phyloP scores from a whole-genome alignment of 1,284 basidiomycete genomes.

The Pyrrhoderma lamaoense region DNA sequence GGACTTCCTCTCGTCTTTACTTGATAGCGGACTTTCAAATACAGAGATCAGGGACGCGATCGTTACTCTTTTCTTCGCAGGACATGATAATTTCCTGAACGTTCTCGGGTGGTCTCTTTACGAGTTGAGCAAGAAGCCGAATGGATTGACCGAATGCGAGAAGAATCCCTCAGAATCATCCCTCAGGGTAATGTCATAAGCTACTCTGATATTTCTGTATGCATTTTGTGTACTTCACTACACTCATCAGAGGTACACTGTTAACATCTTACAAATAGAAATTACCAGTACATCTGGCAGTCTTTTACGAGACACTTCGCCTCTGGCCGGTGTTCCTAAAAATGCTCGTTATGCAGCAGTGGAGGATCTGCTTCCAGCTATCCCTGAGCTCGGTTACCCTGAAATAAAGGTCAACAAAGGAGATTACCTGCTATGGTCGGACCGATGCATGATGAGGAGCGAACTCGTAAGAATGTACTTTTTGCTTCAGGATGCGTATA shows the following conservation, averaged over 20 bases:
- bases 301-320: slow-evolving; percentile 24
- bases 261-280: slow-evolving; percentile 9
- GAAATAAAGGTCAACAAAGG: slow-evolving; percentile 21
- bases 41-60: slow-evolving; percentile 21
- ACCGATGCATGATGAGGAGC: slow-evolving; percentile 23
- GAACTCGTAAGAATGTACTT: slow-evolving; percentile 19
- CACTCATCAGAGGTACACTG: not conserved
- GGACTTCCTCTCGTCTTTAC: not conserved
- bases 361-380: slow-evolving; percentile 24
- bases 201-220: slow-evolving; percentile 11
- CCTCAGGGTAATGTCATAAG: slow-evolving; percentile 2
- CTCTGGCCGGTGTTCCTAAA: slow-evolving; percentile 27
- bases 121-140: slow-evolving; percentile 19
- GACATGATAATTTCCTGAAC: slow-evolving; percentile 24
- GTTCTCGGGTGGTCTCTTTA: slow-evolving; percentile 23
- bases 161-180: slow-evolving; percentile 15
- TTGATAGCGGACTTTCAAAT: slow-evolving; percentile 1
- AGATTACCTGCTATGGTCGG: slow-evolving; percentile 26
- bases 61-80: slow-evolving; percentile 25
- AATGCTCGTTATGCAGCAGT: slow-evolving; percentile 22
- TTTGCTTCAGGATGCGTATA: no score
- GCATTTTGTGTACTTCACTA: not conserved
- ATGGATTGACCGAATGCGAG: slow-evolving; percentile 23
- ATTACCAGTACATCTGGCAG: slow-evolving; percentile 23
- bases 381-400: slow-evolving; percentile 18